phyloP scores from a whole-genome alignment of 2,329 filamentous ascomycete genomes.

The Scleromitrula shiraiana region DNA sequence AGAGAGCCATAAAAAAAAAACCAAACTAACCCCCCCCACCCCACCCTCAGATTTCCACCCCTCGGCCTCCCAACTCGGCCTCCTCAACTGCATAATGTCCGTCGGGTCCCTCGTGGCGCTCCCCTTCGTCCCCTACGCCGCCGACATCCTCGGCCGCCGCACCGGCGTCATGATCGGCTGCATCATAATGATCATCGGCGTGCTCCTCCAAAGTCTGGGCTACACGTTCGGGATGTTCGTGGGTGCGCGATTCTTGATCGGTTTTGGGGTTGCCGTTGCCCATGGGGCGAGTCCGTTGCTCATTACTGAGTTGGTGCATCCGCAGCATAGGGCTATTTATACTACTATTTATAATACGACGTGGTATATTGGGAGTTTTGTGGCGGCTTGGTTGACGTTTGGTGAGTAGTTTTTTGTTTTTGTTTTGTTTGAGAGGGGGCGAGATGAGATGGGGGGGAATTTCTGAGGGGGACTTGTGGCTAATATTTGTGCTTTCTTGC shows the following conservation, averaged over 20 bases:
- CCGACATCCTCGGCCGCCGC: constrained; percentile 39
- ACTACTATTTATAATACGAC: constrained; percentile 40
- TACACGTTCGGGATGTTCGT: constrained; percentile 37
- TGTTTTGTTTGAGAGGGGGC: too few species aligned
- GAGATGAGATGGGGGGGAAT: too few species aligned
- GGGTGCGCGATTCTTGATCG: constrained; percentile 32
- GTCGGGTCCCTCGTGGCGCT: constrained; percentile 41
- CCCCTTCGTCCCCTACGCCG: constrained; percentile 39
- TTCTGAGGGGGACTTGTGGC: too few species aligned
- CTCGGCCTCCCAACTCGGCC: constrained; percentile 32
- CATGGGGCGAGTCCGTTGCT: constrained; percentile 29
- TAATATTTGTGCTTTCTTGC: too few species aligned
- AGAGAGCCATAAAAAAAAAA: too few species aligned
- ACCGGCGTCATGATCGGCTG: constrained; percentile 40
- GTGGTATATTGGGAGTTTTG: constrained; percentile 38
- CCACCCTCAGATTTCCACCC: constrained; percentile 32
- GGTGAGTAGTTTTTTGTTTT: constrained; percentile 21
- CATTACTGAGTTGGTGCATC: constrained; percentile 40
- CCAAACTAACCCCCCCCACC: too few species aligned
- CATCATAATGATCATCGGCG: constrained; percentile 38
- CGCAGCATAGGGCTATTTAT: constrained; percentile 40
- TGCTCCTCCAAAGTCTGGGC: constrained; percentile 34
- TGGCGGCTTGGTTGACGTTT: constrained; percentile 40
- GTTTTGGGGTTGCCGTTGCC: constrained; percentile 30
- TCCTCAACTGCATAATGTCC: constrained; percentile 41